Percentiles rank a stretch among this genome's conserved stretches.
Conservation (phyloP, 1,284 basidiomycete species). For the Pholiota adiposa region DNA sequence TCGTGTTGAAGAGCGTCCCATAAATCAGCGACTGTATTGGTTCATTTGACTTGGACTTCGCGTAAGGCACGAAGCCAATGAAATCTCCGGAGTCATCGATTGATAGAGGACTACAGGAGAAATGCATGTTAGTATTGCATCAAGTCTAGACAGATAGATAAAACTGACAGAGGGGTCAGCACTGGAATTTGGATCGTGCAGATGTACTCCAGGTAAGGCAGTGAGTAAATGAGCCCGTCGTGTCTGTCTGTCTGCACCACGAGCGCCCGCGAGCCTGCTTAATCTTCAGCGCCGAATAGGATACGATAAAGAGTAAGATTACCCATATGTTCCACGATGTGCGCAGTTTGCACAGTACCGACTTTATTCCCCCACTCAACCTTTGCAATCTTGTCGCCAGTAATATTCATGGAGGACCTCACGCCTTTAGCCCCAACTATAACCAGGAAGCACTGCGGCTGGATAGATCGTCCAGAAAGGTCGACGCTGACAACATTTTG, state of each 20-base stretch:
- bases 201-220: slow-evolving; percentile 67
- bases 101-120: slow-evolving; percentile 43
- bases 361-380: slow-evolving; percentile 59
- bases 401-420: slow-evolving; percentile 56
- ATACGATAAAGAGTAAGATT: slow-evolving; percentile 16
- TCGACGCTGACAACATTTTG: slow-evolving; percentile 21
- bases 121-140: not conserved
- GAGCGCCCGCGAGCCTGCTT: slow-evolving; percentile 59
- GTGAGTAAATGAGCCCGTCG: slow-evolving; percentile 65
- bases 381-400: slow-evolving; percentile 61
- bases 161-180: slow-evolving; percentile 46
- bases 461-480: slow-evolving; percentile 27
- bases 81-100: slow-evolving; percentile 65
- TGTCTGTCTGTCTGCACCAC: slow-evolving; percentile 64
- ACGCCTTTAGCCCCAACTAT: slow-evolving; percentile 63
- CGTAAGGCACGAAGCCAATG: slow-evolving; percentile 43
- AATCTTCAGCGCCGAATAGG: not conserved
- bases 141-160: not conserved
- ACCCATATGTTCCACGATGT: slow-evolving; percentile 62
- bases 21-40: slow-evolving; percentile 46
- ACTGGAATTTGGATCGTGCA: slow-evolving; percentile 52
- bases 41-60: slow-evolving; percentile 24
- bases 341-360: slow-evolving; percentile 50
- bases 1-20: slow-evolving; percentile 61
- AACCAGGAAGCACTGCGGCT: slow-evolving; percentile 44